These are phyloP conservation scores for Maudiozyma bulderi DNA, from an alignment of 805 yeast species.

Conservation along the genomic window DNA sequence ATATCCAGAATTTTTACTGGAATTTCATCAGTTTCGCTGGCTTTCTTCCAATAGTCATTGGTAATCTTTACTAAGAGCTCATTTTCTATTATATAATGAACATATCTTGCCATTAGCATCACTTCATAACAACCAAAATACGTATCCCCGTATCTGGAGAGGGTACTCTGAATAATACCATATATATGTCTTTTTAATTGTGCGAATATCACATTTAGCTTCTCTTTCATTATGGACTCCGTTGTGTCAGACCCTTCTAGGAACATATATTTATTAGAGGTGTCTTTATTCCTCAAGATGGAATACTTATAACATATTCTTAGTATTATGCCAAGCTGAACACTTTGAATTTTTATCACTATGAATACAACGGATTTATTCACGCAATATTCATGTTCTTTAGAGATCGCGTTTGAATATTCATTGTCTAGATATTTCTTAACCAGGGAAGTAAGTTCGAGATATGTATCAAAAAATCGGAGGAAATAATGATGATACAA, in stretches of 20 bases:
- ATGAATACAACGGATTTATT: slow-evolving; percentile 5
- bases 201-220: neutral
- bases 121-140: slow-evolving; percentile 4
- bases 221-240: neutral
- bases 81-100: slow-evolving; percentile 5
- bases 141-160: neutral
- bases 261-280: neutral
- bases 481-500: neutral
- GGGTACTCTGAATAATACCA: neutral
- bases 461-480: slow-evolving; percentile 1
- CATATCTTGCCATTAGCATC: slow-evolving; percentile 5
- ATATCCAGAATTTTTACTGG: slow-evolving; percentile 1
- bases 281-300: neutral
- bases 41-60: slow-evolving; percentile 6
- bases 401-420: neutral
- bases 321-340: slow-evolving; percentile 5
- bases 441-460: neutral
- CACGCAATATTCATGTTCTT: slow-evolving; percentile 1
- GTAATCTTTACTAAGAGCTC: neutral
- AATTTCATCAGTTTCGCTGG: neutral
- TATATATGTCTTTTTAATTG: neutral
- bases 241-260: neutral
- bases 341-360: slow-evolving; percentile 2
- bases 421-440: slow-evolving; percentile 1
- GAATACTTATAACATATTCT: slow-evolving; percentile 1